These are phyloP conservation scores for Rhodamnia rubescens DNA, from an alignment of 345 rosid species.

Conservation along the genomic window DNA sequence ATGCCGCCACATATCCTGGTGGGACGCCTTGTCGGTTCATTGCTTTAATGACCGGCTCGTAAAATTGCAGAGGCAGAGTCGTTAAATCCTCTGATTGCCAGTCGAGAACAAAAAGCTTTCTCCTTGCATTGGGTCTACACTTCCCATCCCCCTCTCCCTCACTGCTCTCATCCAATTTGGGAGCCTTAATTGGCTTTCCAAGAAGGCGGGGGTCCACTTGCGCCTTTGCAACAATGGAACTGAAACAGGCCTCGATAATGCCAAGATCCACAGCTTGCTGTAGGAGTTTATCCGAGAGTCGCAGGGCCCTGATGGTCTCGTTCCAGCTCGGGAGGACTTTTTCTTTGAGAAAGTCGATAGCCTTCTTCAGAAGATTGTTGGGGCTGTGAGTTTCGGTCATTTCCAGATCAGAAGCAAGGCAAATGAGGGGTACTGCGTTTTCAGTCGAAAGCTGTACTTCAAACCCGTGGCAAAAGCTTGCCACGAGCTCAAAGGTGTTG, in stretches of 20 bases:
- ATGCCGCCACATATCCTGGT: constrained; percentile 27
- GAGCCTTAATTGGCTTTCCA: constrained; percentile 35
- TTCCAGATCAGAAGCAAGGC: constrained; percentile 43
- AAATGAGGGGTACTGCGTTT: constrained; percentile 47
- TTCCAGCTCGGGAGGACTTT: constrained; percentile 68
- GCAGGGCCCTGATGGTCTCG: constrained; percentile 53
- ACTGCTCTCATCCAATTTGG: neutral
- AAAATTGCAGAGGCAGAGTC: constrained; percentile 42
- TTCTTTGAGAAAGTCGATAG: constrained; percentile 32
- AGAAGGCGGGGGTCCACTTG: constrained; percentile 44
- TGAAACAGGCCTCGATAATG: constrained; percentile 48
- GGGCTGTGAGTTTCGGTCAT: constrained; percentile 60
- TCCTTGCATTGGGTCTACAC: constrained; percentile 55
- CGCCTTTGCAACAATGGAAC: constrained; percentile 46
- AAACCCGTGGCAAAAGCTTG: constrained; percentile 56
- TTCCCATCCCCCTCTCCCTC: constrained; percentile 11
- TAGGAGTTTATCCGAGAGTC: constrained; percentile 17
- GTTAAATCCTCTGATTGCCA: constrained; percentile 53
- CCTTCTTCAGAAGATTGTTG: constrained; percentile 42
- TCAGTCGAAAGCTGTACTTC: constrained; percentile 34
- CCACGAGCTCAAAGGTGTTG: constrained; percentile 47
- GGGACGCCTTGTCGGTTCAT: constrained; percentile 30
- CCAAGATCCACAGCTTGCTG: constrained; percentile 31
- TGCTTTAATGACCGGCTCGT: constrained; percentile 25
- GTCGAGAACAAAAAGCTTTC: constrained; percentile 42